Evolutionary conservation across 306 rosid genomes (phyloP), one percentile per base, ranked within the genome.

Genomic region (Parietaria judaica): DNA sequence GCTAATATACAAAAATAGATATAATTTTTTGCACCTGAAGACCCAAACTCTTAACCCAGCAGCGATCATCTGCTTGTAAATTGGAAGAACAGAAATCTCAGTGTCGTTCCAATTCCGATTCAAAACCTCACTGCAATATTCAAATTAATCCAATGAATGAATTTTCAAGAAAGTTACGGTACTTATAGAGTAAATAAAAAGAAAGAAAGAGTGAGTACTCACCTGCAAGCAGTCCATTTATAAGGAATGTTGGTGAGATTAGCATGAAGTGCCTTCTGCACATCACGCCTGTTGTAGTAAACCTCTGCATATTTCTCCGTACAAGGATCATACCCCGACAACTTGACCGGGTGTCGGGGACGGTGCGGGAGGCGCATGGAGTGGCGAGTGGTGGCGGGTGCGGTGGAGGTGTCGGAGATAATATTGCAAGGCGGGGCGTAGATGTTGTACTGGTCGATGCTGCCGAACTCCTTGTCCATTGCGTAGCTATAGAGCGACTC

Each of bases 151-250:
- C 1, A 3, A 8, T 31, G 43, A 56, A 7, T 56, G 3, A 12
- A 56, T 8, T 56, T 34, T 8, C 3, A 54, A 14, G 8, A 3
- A 6, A 54, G 16, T 54, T 8, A 46, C 12, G 51, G 8, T 43
- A 37, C 6, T 7, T 10, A 4, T 35, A 16, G 7, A 23, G 31
- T 23, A 23, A 23, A 23, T 23, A 23, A 23, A 23, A 23, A 23
- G 31, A 23, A 23, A 23, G 1, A 23, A 23, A 23, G 31, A 23
- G 31, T 2, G 31, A 23, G 31, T 23, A 56, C 71, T 66, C 38
- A 88, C 99, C 84, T 88, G 86, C 99, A 92, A 72, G 99, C 90
- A 54, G 99, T 92, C 99, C 99, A 92, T 60, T 65, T 92, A 45
- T 92, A 92, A 36, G 96, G 72, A 74, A 92, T 92, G 34, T 66